Evolutionary conservation across 2,329 filamentous ascomycete genomes (phyloP).

Genomic region (Fusarium pseudonygamai): DNA sequence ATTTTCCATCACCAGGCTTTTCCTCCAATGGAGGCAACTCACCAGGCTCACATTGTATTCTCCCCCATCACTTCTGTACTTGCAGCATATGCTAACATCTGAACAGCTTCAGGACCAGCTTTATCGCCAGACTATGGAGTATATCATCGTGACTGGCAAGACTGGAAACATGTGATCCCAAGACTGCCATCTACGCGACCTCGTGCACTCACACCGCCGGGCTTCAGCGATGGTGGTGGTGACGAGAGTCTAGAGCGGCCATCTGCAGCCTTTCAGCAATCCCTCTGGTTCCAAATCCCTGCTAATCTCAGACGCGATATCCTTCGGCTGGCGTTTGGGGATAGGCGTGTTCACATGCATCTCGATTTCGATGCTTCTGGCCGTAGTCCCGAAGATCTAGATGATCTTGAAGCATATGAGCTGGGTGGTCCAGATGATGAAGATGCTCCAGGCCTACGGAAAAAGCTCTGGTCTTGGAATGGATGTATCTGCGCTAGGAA

Average conservation of each 20-base stretch:
- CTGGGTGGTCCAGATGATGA: rapidly evolving
- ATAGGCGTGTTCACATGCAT: not conserved
- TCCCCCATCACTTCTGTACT: not conserved
- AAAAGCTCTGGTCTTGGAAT: not conserved
- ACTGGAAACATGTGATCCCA: not conserved
- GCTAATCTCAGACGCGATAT: not conserved
- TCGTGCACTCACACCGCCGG: not conserved
- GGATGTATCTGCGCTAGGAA: not conserved
- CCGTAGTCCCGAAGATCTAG: not conserved
- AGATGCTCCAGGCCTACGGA: not conserved
- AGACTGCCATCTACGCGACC: rapidly evolving
- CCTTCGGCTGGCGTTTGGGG: not conserved
- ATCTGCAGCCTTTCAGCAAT: not conserved
- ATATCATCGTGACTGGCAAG: not conserved
- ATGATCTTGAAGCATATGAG: not conserved
- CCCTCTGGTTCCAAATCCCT: not conserved
- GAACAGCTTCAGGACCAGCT: not conserved
- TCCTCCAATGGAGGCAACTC: not conserved
- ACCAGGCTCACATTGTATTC: not conserved
- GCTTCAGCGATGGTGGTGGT: not conserved
- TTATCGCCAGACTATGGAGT: not conserved
- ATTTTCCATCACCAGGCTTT: not conserved
- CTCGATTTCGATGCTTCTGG: not conserved
- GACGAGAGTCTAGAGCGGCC: not conserved
- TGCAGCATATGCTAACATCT: not conserved